Evolutionary conservation across 2,329 filamentous ascomycete genomes (phyloP).

Genomic region (Alternaria conjuncta): DNA sequence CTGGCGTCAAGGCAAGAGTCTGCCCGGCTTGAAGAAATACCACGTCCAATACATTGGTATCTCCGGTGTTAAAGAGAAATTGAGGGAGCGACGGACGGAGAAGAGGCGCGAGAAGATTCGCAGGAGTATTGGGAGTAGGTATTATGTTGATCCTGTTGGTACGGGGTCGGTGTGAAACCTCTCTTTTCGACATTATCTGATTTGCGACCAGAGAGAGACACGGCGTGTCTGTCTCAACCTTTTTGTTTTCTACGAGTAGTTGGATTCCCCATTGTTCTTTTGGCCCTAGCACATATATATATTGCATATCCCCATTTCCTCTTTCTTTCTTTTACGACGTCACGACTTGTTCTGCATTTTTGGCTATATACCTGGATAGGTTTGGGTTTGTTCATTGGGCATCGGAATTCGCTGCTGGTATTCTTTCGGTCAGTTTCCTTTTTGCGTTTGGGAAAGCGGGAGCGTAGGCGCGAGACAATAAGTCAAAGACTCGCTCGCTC

Average conservation of each 20-base stretch:
- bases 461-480: no score
- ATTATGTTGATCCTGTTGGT: conserved; percentile 41
- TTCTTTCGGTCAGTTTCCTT: not conserved
- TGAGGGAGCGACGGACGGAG: conserved; percentile 58
- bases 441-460: not conserved
- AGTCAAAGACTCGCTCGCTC: no score
- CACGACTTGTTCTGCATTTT: conserved; percentile 1
- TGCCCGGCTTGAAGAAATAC: conserved; percentile 53
- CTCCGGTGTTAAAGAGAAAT: conserved; percentile 56
- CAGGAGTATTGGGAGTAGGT: conserved; percentile 59
- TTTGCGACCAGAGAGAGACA: not conserved
- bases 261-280: not conserved
- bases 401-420: not conserved
- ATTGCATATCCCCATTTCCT: not conserved
- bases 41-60: conserved; percentile 60
- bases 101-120: conserved; percentile 61
- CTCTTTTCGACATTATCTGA: not conserved
- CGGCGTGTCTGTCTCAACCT: not conserved
- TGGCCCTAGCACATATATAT: not conserved
- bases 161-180: not conserved
- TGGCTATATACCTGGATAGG: conserved; percentile 3
- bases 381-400: not conserved
- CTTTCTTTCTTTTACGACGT: not conserved
- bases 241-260: not conserved
- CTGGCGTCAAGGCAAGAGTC: conserved; percentile 41